Conservation (phyloP, 1,139 yeast genomes). For the Zygosaccharomyces pseudobailii region DNA sequence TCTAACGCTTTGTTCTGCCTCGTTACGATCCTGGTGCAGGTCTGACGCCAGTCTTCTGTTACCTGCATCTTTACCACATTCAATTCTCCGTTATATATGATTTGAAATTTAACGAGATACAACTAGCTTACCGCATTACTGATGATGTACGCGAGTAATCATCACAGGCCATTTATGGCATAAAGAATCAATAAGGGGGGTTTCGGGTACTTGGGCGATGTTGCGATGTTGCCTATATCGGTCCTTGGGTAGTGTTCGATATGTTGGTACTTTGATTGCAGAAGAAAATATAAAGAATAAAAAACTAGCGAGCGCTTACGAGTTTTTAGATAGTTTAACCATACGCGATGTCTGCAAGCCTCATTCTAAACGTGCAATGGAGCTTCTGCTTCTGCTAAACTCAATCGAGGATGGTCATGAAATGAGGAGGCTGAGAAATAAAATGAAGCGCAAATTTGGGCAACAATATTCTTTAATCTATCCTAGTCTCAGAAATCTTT, state of each 20-base stretch:
- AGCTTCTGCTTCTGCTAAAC: conserved; percentile 6
- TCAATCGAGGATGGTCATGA: conserved; percentile 6
- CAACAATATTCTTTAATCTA: conserved; percentile 5
- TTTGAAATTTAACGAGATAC: background rate
- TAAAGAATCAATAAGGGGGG: background rate
- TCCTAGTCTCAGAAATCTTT: conserved; percentile 1
- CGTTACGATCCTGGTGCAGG: background rate
- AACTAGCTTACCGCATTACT: background rate
- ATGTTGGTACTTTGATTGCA: background rate
- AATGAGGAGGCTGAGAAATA: conserved; percentile 11
- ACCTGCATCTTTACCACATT: background rate
- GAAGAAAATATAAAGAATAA: background rate
- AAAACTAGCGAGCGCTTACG: background rate
- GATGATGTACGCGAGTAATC: background rate
- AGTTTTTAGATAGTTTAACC: conserved; percentile 1
- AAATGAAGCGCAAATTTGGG: conserved; percentile 7
- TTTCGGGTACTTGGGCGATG: background rate
- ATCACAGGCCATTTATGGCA: background rate
- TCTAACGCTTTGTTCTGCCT: background rate
- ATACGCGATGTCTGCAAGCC: conserved; percentile 2
- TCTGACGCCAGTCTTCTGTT: background rate
- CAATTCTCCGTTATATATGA: conserved; percentile 1
- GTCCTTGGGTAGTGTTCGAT: background rate
- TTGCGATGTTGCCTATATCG: background rate
- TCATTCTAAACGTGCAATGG: conserved; percentile 4